Conservation (phyloP, 2,329 filamentous ascomycete species). For the Dichotomopilus funicola region DNA sequence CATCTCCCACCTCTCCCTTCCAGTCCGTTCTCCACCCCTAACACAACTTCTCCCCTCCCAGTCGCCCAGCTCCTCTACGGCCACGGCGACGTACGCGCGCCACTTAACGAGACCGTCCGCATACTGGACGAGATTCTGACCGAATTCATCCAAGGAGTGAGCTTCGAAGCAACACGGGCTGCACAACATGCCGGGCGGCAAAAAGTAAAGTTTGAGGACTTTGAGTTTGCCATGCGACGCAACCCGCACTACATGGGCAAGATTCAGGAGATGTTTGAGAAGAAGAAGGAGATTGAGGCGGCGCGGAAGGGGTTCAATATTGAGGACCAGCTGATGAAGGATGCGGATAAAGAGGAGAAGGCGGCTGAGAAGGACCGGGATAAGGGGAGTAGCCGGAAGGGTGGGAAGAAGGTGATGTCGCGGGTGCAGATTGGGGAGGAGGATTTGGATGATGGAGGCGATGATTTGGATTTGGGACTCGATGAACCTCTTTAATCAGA, state of each 20-base stretch:
- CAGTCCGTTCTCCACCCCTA: conserved; percentile 10
- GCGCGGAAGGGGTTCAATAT: conserved; percentile 69
- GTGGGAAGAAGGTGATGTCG: conserved; percentile 3
- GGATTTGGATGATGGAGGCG: conserved; percentile 47
- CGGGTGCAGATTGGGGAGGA: conserved; percentile 33
- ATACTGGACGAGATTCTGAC: conserved; percentile 92
- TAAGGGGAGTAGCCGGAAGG: not conserved
- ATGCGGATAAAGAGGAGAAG: conserved; percentile 32
- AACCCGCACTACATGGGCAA: conserved; percentile 82
- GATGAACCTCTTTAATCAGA: conserved; percentile 24
- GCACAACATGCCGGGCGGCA: conserved; percentile 83
- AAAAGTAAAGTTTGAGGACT: conserved; percentile 98
- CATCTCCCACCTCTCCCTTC: not conserved
- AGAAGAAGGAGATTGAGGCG: conserved; percentile 79
- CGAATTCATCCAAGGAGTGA: conserved; percentile 91
- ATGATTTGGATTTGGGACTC: conserved; percentile 38
- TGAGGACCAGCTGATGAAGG: conserved; percentile 55
- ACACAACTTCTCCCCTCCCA: conserved; percentile 28
- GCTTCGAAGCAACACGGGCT: conserved; percentile 79
- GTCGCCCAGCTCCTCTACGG: conserved; percentile 71
- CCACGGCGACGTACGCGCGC: conserved; percentile 70
- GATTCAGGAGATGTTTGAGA: conserved; percentile 82
- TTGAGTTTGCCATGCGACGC: conserved; percentile 85
- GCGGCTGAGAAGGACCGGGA: conserved; percentile 31
- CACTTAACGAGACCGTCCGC: conserved; percentile 76